Base-by-base conservation (phyloP, 148 eudicot species). In the Camellia japonica region DNA sequence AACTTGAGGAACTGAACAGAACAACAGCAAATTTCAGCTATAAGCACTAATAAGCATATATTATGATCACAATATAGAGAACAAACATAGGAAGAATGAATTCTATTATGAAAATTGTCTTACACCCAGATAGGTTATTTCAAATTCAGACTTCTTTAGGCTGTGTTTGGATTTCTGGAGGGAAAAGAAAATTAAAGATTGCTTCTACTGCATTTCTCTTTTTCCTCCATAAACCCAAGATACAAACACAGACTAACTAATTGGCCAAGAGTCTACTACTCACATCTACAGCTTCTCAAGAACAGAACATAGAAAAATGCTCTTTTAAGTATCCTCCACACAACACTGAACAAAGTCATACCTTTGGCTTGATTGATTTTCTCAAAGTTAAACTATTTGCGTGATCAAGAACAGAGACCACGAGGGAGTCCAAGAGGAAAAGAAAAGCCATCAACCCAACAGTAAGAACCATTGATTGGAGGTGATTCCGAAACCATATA, bases 341-440 rank as follows among this genome's bases (percentile, higher is more conserved):
- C 54, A 52, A 46, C 66, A 71, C 30, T 41, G 42, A 6, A 43
- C 0, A 30, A 82, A 60, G 20, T 55, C 41, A 43, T 84, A 87
- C 89, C 89, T 82, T 75, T 30, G 56, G 30, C 65, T 4, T 41
- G 6, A 42, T 66, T 43, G 79, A 64, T 73, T 71, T 82, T 52
- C 71, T 77, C 7, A 76, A 65, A 59, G 73, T 43, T 16, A 87
- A 79, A 47, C 66, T 82, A 83, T 38, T 84, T 2, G 82, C 7
- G 38, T 85, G 83, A 77, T 91, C 91, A 61, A 91, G 83, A 61
- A 81, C 69, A 3, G 87, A 78, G 78, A 86, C 87, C 82, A 93
- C 73, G 71, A 93, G 81, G 9, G 94, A 95, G 85, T 93, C 96
- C 89, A 93, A 84, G 80, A 91, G 82, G 73, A 89, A 86, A 78